Conservation (phyloP, 768 basidiomycete species). For the Dictyophora rubrovolvata region DNA sequence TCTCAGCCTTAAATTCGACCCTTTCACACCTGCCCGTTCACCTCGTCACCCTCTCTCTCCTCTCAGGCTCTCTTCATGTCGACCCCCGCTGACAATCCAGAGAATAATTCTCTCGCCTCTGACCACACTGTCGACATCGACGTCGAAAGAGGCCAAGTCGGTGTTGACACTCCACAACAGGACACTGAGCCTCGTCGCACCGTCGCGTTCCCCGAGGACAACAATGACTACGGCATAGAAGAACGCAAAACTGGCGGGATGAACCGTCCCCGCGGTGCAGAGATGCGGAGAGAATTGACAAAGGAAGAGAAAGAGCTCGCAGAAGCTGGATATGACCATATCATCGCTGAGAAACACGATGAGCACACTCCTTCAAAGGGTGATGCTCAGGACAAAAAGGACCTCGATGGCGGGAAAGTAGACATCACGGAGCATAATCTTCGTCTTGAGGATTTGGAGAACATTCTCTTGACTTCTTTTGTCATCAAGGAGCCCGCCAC, state of each 20-base stretch:
- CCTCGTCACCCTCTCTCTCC: not conserved
- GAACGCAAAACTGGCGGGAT: constrained; percentile 26
- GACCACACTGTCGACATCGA: not conserved
- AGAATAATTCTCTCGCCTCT: not conserved
- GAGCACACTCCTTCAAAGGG: constrained; percentile 21
- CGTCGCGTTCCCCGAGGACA: constrained; percentile 41
- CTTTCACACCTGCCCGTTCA: not conserved
- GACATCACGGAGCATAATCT: constrained; percentile 52
- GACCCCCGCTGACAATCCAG: not conserved
- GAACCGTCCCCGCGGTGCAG: constrained; percentile 41
- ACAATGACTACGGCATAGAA: constrained; percentile 20
- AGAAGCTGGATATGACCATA: constrained; percentile 58
- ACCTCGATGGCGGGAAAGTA: constrained; percentile 22
- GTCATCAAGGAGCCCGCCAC: constrained; percentile 40
- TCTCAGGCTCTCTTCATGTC: not conserved
- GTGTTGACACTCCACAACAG: not conserved
- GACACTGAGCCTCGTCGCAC: constrained; percentile 24
- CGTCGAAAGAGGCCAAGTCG: not conserved
- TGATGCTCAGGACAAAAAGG: constrained; percentile 20
- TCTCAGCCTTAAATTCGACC: not conserved
- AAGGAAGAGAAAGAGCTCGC: constrained; percentile 57
- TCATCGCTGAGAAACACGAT: constrained; percentile 33
- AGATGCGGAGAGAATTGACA: constrained; percentile 54
- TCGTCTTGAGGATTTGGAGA: constrained; percentile 30
- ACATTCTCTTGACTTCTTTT: constrained; percentile 37